Evolutionary conservation across 2,329 filamentous ascomycete species (phyloP).

Genomic region (Colletotrichum liriopes): DNA sequence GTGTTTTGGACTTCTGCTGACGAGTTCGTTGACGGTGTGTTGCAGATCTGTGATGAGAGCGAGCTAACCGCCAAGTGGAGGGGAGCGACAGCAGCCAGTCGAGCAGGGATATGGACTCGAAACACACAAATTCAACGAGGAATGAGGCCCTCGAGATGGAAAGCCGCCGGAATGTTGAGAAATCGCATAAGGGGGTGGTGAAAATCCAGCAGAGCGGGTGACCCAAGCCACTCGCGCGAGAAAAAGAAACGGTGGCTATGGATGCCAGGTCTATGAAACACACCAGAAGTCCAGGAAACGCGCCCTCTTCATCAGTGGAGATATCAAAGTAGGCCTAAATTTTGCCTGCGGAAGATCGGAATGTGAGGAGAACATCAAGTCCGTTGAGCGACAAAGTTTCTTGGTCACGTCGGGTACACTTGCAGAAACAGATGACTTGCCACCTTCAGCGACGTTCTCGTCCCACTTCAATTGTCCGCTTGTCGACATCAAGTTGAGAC

Average conservation of each 20-base stretch:
- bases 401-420: neutral
- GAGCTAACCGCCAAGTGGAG: neutral
- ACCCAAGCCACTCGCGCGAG: constrained; percentile 28
- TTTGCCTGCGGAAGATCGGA: neutral
- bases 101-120: constrained; percentile 3
- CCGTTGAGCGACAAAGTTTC: neutral
- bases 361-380: neutral
- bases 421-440: neutral
- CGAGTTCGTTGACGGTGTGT: neutral
- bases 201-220: constrained; percentile 25
- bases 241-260: constrained; percentile 24
- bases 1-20: neutral
- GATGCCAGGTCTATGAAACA: constrained; percentile 1
- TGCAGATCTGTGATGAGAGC: constrained; percentile 12
- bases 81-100: constrained; percentile 4
- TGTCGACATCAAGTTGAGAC: neutral
- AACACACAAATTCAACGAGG: constrained; percentile 4
- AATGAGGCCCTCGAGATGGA: constrained; percentile 8
- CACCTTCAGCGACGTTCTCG: neutral
- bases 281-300: constrained; percentile 2
- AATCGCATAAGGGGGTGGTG: constrained; percentile 1
- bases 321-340: neutral
- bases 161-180: neutral
- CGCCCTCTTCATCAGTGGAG: neutral
- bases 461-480: neutral